Evolutionary conservation across 768 basidiomycete genomes (phyloP).

Genomic region (Kwoniella sp.): DNA sequence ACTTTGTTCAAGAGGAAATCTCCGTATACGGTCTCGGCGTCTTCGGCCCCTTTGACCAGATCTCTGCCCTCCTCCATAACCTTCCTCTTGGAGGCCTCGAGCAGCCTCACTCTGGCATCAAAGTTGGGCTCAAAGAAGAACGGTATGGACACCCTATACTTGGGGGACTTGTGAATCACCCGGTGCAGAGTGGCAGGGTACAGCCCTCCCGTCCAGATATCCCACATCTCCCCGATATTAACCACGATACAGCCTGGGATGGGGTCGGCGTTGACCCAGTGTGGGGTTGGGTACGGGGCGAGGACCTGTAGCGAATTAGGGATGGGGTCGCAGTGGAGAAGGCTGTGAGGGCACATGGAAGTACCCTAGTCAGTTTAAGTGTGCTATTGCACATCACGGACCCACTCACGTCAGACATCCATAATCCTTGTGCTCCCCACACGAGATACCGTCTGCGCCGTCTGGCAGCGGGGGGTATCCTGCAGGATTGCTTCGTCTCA

Average conservation of each 20-base stretch:
- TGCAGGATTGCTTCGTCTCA: neutral
- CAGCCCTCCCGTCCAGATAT: conserved; percentile 81
- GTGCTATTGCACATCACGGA: neutral
- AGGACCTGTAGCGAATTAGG: conserved; percentile 78
- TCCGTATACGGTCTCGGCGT: conserved; percentile 64
- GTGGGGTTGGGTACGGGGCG: conserved; percentile 50
- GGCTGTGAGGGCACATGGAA: too few relatives aligned
- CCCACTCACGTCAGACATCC: conserved; percentile 73
- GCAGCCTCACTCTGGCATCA: conserved; percentile 63
- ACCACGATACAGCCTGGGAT: conserved; percentile 77
- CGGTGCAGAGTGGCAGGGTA: conserved; percentile 87
- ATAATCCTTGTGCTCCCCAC: conserved; percentile 89
- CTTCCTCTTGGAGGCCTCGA: conserved; percentile 60
- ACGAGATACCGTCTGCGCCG: conserved; percentile 76
- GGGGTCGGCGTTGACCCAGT: conserved; percentile 81
- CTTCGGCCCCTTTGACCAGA: conserved; percentile 12
- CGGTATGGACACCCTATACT: conserved; percentile 79
- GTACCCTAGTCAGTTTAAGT: neutral
- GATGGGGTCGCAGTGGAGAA: conserved; percentile 79
- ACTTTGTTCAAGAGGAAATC: conserved; percentile 47
- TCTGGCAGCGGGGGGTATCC: conserved; percentile 79
- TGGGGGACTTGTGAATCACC: conserved; percentile 70
- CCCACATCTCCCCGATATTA: conserved; percentile 90
- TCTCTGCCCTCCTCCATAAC: conserved; percentile 44
- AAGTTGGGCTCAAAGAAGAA: conserved; percentile 95